Base-by-base conservation (phyloP, 192 early-diverging fungal genomes). In the Rhizophlyctis rosea region DNA sequence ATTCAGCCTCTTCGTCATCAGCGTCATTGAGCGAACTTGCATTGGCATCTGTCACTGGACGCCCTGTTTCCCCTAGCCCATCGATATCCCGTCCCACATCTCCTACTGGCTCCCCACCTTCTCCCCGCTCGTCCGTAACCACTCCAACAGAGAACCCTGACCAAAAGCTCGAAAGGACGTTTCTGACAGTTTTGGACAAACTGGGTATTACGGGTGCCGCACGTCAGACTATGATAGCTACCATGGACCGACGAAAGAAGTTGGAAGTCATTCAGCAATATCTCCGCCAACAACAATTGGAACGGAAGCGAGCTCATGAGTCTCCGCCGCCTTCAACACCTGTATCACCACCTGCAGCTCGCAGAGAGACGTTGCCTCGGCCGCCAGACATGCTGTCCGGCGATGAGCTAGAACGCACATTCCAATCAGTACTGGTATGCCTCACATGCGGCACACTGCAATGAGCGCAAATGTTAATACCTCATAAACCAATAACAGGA, bases 231-330 rank as follows among this genome's bases (percentile, higher is more conserved):
- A 52, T 70, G 60, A 18, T 70, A 28, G 47, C 24, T 11, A 57
- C 52, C 48, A 53, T 54, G n/a, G 31, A 24, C 23, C 34, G 9
- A 4, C 21, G 49, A n/a, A 59, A 64, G 30, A 21, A 23, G 32
- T n/a, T n/a, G n/a, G 54, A 62, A 14, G 56, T 70, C 48, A 70
- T 70, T 7, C 14, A 34, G 4, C 61, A 57, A 25, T 70, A 64
- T 47, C 54, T 44, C 39, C 39, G 39, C 18, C 18, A 7, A 7
- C 39, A 44, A 18, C 9, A 44, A 44, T 13, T 44, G 18, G 7
- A 7, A 7, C 7, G 39, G 18, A 7, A 44, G 18, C 7, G 18
- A 18, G 39, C 39, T 18, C 9, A 7, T 13, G 39, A 44, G 39
- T 7, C 39, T 7, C 7, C 7, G 18, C 9, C 39, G 39, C 18